Evolutionary conservation across 2,329 filamentous ascomycete genomes (phyloP).

Genomic region (Bisporella sp.): DNA sequence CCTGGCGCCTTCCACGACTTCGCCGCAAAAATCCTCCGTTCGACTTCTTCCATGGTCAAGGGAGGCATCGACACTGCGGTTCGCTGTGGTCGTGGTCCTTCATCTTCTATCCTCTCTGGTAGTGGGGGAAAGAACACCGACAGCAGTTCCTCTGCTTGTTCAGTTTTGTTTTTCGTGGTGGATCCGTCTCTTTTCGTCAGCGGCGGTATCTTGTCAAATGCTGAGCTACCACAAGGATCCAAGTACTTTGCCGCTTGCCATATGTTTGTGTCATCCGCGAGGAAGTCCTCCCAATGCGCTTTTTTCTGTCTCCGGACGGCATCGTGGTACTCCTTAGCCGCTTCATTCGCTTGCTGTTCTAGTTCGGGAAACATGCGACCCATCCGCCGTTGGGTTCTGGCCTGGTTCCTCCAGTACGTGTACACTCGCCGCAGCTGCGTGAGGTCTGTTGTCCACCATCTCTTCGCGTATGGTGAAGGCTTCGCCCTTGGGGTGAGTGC

Average conservation of each 20-base stretch:
- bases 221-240: slow-evolving; percentile 11
- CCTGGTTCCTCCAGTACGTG: slow-evolving; percentile 24
- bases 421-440: slow-evolving; percentile 23
- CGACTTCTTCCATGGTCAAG: too few species aligned
- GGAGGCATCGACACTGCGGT: too few species aligned
- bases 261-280: slow-evolving; percentile 23
- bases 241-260: slow-evolving; percentile 26
- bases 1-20: too few species aligned
- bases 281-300: slow-evolving; percentile 22
- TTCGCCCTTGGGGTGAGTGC: slow-evolving; percentile 18
- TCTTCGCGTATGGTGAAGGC: slow-evolving; percentile 23
- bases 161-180: slow-evolving; percentile 4
- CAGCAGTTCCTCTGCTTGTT: slow-evolving; percentile 8
- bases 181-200: slow-evolving; percentile 12
- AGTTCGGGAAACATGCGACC: slow-evolving; percentile 7
- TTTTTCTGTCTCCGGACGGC: slow-evolving; percentile 20
- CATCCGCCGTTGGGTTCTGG: slow-evolving; percentile 15
- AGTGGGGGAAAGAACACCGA: slow-evolving; percentile 11
- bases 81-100: slow-evolving; percentile 1
- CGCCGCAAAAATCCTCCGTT: too few species aligned
- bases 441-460: slow-evolving; percentile 26
- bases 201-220: slow-evolving; percentile 20
- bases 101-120: slow-evolving; percentile 3
- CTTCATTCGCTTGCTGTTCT: slow-evolving; percentile 15
- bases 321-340: slow-evolving; percentile 13